Conservation (phyloP, 164 flowering plant species). For the Vitis vinifera region ASM3070453v1 NC_081807.1:12122001-12122500, state of each 20-base stretch:
- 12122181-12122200: conserved; percentile 22
- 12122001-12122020: neutral
- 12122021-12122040: conserved; percentile 1
- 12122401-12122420: conserved; percentile 6
- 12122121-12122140: conserved; percentile 15
- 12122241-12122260: conserved; percentile 11
- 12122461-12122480: conserved; percentile 6
- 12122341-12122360: conserved; percentile 17
- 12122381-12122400: conserved; percentile 10
- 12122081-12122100: conserved; percentile 15
- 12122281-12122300: conserved; percentile 21
- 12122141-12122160: conserved; percentile 23
- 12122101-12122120: conserved; percentile 16
- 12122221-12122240: conserved; percentile 23
- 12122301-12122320: conserved; percentile 20
- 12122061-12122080: conserved; percentile 2
- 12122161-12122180: conserved; percentile 3
- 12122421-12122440: conserved; percentile 15
- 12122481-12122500: conserved; percentile 12
- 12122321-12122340: conserved; percentile 9
- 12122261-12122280: conserved; percentile 24
- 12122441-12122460: conserved; percentile 20
- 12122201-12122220: conserved; percentile 21
- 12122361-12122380: conserved; percentile 15
- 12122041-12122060: conserved; percentile 9